Conservation (phyloP, 2,329 filamentous ascomycete genomes). For the Onygenales sp. region DNA sequence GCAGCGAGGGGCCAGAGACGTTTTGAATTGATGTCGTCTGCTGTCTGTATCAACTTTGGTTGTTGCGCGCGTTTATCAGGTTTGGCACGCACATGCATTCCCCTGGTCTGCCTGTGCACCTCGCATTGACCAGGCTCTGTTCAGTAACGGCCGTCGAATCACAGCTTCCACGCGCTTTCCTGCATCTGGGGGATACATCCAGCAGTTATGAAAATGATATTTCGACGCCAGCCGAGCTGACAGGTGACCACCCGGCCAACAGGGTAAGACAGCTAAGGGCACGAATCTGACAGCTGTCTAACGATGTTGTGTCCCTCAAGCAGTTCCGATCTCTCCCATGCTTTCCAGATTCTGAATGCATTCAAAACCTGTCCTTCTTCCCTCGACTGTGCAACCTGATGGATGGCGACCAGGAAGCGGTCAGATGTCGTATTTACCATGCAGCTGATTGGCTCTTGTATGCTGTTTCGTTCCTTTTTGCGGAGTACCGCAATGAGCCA, state of each 20-base stretch:
- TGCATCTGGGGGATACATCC: too few species aligned
- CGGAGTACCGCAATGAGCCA: too few species aligned
- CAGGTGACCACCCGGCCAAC: not conserved
- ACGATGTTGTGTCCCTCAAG: not conserved
- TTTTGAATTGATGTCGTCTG: too few species aligned
- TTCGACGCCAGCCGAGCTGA: not conserved
- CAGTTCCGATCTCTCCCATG: not conserved
- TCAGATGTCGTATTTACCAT: too few species aligned
- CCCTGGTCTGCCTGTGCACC: not conserved
- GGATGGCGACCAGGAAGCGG: too few species aligned
- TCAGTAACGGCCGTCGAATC: not conserved
- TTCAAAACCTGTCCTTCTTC: not conserved
- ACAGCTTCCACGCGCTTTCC: too few species aligned
- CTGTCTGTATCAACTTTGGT: too few species aligned
- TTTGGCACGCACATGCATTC: not conserved
- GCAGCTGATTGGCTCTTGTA: too few species aligned
- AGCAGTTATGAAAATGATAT: too few species aligned
- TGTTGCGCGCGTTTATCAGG: not conserved
- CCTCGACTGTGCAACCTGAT: not conserved
- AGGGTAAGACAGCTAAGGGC: not conserved
- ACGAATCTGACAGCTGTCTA: not conserved
- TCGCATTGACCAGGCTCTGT: not conserved
- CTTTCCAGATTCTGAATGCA: not conserved
- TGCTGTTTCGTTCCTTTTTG: too few species aligned
- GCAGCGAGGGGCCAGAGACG: not conserved